Conservation (phyloP, 208 protist species). For the Trypanosoma avium region DNA sequence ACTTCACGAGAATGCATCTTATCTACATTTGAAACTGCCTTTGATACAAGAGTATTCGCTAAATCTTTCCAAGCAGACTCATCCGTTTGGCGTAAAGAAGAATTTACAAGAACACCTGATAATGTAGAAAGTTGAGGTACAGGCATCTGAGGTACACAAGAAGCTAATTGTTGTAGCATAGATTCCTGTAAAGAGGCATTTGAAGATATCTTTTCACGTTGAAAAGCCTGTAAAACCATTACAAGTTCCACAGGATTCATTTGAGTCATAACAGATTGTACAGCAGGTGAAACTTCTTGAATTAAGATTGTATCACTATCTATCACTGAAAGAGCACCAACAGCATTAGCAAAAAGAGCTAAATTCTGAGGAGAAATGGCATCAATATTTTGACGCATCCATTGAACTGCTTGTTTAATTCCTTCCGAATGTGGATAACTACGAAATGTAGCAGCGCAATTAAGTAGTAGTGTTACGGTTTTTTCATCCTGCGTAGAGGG, state of each 20-base stretch:
- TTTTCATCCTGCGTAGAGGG: conserved; percentile 85
- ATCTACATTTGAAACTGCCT: conserved; percentile 37
- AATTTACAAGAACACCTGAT: conserved; percentile 38
- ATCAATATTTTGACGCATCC: conserved; percentile 62
- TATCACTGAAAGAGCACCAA: conserved; percentile 41
- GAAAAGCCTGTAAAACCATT: conserved; percentile 83
- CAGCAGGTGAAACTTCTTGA: conserved; percentile 40
- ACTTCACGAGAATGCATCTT: conserved; percentile 76
- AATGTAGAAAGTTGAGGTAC: conserved; percentile 72
- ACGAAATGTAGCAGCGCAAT: conserved; percentile 67
- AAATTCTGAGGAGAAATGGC: conserved; percentile 76
- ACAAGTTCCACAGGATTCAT: conserved; percentile 83
- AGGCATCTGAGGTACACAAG: conserved; percentile 63
- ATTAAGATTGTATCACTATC: conserved; percentile 45
- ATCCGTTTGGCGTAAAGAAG: conserved; percentile 36
- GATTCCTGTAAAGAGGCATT: conserved; percentile 41
- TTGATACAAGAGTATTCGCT: conserved; percentile 33
- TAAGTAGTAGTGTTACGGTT: conserved; percentile 65
- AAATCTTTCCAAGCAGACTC: conserved; percentile 40
- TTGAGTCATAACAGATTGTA: conserved; percentile 47
- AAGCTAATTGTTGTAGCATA: conserved; percentile 46
- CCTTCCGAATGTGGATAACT: conserved; percentile 31
- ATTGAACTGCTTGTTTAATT: conserved; percentile 55
- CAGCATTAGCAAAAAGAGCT: conserved; percentile 72
- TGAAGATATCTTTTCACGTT: conserved; percentile 40